Base-by-base conservation (phyloP, 2,329 filamentous ascomycete genomes). In the Orbilia oligospora region DNA sequence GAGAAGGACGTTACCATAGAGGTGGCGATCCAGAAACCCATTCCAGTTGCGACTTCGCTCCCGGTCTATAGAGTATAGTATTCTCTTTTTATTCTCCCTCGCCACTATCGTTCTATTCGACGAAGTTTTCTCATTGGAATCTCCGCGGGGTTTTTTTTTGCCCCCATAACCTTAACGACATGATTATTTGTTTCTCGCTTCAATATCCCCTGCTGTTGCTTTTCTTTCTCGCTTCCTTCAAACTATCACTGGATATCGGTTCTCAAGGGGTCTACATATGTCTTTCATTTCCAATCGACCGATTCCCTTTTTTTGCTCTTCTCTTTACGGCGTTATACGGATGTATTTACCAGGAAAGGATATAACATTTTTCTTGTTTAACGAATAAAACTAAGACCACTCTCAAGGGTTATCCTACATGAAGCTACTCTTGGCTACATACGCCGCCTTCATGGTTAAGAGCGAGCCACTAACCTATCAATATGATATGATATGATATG, bases 1-100 rank as follows among this genome's bases (percentile, higher is more conserved):
- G 72, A 76, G 48, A 76, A 70, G 38, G 68, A 71, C 33, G 36
- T 71, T 20, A 58, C 73, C 22, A 68, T 71, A 18, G 73, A 55
- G 27, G 67, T 67, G 41, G 67, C 66, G n/a, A 56, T 71, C 46
- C 67, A 71, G 53, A 77, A 48, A 36, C 73, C 73, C 27, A 63
- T 64, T 9, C 73, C 73, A 14, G 44, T 55, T 33, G 73, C 61
- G 46, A 67, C 49, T 8, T 55, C 58, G 30, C 36, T 63, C 14
- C 71, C 65, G 5, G 65, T 76, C 8, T 64, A 66, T 24, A 49
- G 66, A 22, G 48, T 76, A 41, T 61, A 33, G 36, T 61, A n/a
- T 14, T 41, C 10, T 38, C n/a, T 30, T 30, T 30, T 30, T 30
- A 30, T 6, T 30, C 27, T 30, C n/a, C n/a, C 27, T 61, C 33